Evolutionary conservation across 1,139 yeast genomes (phyloP), one percentile per base, ranked within the genome.

Genomic region (Debaryomyces udenii): DNA sequence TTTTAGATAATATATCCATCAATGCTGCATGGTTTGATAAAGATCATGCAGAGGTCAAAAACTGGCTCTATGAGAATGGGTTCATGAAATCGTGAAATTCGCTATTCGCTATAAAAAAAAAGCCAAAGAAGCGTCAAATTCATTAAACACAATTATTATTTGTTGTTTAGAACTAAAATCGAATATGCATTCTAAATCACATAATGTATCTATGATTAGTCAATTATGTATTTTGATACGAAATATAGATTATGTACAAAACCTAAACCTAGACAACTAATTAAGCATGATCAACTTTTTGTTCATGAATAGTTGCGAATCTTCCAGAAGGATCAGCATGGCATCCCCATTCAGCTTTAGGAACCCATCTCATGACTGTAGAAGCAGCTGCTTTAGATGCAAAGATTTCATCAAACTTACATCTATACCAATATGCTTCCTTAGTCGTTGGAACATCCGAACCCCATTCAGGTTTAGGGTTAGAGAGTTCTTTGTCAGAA

Each of bases 291-390:
- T 58, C 68, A 42, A 73, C 76, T 59, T 72, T 71, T 52, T 68
- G 65, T 45, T 86, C 90, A 67, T 93, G 99, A 55, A 86, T 83
- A 70, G 86, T 80, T 53, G 96, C 97, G 62, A 78, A 91, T 75
- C 99, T 88, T 51, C 99, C 99, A 43, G 96, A 86, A 41, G 99
- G 99, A 69, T 93, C 99, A 55, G 85, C 96, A 61, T 91, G 91
- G 73, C 99, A 93, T 50, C 99, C 99, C 99, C 99, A 93, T 69
- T 93, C 99, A 50, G 98, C 98, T 80, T 94, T 93, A 64, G 99
- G 99, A 68, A 93, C 74, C 99, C 99, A 93, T 79, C 99, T 86
- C 96, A 88, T 90, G 47, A 93, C 99, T 16, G 99, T 93, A 36
- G 83, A 72, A 48, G 97, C 98, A 55, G 96, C 99, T 55, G 96